A percentile compares a stretch with the other conserved stretches of the same genome.
These are phyloP conservation scores for Salvia rosmarinus DNA, from an alignment of 257 asterid species.

Conservation along the genomic window DNA sequence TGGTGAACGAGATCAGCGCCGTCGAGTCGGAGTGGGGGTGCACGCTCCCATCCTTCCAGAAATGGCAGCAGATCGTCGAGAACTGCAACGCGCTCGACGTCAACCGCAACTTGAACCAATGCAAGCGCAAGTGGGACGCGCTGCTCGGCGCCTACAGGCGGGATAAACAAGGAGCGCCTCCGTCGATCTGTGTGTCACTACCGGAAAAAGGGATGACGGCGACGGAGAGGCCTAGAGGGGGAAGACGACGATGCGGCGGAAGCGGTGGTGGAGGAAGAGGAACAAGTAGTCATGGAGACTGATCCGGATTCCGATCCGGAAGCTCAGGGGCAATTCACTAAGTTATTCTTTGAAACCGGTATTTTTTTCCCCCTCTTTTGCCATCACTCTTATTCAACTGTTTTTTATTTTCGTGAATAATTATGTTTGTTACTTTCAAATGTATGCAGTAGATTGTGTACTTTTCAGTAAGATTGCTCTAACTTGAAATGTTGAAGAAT, in stretches of 20 bases:
- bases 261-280: slow-evolving; percentile 35
- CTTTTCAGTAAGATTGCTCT: background rate
- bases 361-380: background rate
- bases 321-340: slow-evolving; percentile 41
- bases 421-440: background rate
- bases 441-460: background rate
- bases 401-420: background rate
- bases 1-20: slow-evolving; percentile 72
- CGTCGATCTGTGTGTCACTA: slow-evolving; percentile 48
- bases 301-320: slow-evolving; percentile 74
- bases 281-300: slow-evolving; percentile 48
- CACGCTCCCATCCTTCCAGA: slow-evolving; percentile 80
- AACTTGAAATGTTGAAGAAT: background rate
- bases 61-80: slow-evolving; percentile 93
- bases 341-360: slow-evolving; percentile 53
- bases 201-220: slow-evolving; percentile 28
- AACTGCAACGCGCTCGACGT: slow-evolving; percentile 74
- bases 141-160: slow-evolving; percentile 50
- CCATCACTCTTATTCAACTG: background rate
- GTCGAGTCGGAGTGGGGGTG: slow-evolving; percentile 80
- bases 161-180: slow-evolving; percentile 49
- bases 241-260: slow-evolving; percentile 12
- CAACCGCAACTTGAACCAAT: slow-evolving; percentile 73
- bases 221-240: slow-evolving; percentile 31
- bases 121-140: slow-evolving; percentile 74